phyloP scores from a whole-genome alignment of 352 stramenopile genomes.

The Detonula confervacea region DNA sequence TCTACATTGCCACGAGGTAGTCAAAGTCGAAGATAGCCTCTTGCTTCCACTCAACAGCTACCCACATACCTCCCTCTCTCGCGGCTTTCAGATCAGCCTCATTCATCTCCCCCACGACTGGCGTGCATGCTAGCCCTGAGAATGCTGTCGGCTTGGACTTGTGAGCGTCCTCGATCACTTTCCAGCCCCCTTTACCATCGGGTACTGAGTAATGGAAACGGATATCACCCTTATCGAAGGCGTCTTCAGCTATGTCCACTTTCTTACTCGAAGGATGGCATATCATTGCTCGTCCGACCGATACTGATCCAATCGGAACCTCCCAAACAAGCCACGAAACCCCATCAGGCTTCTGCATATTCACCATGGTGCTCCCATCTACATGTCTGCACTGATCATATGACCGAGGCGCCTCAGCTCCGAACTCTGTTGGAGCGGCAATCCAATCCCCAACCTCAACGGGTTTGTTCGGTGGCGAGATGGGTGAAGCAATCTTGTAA shows the following conservation, averaged over 20 bases:
- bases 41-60: neutral
- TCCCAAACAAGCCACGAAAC: conserved; percentile 20
- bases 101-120: conserved; percentile 10
- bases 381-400: conserved; percentile 18
- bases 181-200: conserved; percentile 7
- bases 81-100: conserved; percentile 5
- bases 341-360: neutral
- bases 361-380: conserved; percentile 24
- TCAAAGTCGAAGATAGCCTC: neutral
- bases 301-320: conserved; percentile 1
- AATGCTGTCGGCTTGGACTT: conserved; percentile 4
- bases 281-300: conserved; percentile 17
- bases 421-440: conserved; percentile 2
- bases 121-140: neutral
- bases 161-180: conserved; percentile 19
- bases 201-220: conserved; percentile 20
- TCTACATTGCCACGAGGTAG: conserved; percentile 27
- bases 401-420: conserved; percentile 16
- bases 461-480: conserved; percentile 11
- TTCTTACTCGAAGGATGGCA: neutral
- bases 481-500: neutral
- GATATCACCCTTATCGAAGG: conserved; percentile 11
- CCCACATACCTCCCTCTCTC: neutral
- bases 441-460: conserved; percentile 26
- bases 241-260: conserved; percentile 7